Conservation (phyloP, 306 rosid species). For the Adenanthera pavonina region DNA sequence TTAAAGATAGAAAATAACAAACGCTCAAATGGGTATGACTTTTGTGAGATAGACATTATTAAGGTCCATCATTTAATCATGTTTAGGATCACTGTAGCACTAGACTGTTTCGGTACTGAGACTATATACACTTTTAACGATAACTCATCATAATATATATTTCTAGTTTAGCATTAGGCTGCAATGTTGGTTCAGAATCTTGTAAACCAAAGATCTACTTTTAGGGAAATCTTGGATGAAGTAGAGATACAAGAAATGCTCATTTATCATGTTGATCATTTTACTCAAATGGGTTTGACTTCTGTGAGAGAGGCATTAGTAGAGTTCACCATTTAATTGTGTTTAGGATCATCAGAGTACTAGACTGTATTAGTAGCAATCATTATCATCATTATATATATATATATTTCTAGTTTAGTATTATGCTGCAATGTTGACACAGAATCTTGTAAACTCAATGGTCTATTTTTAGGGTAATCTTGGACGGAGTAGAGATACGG, state of each 20-base stretch:
- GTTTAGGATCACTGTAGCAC: constrained; percentile 3
- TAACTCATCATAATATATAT: not conserved
- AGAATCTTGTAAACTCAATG: constrained; percentile 32
- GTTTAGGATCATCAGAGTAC: constrained; percentile 5
- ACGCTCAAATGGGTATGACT: constrained; percentile 1
- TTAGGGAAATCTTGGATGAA: constrained; percentile 78
- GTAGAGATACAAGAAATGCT: constrained; percentile 93
- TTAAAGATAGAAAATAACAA: not conserved
- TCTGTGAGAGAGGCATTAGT: not conserved
- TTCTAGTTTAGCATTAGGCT: constrained; percentile 16
- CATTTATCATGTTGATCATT: constrained; percentile 91
- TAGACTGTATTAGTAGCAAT: not conserved
- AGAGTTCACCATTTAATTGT: not conserved
- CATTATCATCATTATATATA: constrained; percentile 1
- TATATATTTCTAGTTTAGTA: constrained; percentile 17
- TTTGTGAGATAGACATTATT: not conserved
- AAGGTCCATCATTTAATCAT: not conserved
- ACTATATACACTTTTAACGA: not conserved
- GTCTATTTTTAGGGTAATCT: constrained; percentile 53
- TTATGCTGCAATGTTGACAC: not conserved
- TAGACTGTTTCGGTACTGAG: constrained; percentile 1
- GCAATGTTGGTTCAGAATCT: constrained; percentile 9
- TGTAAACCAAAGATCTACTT: constrained; percentile 30
- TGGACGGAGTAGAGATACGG: constrained; percentile 94
- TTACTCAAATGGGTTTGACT: constrained; percentile 4